Evolutionary conservation across 345 rosid species (phyloP), one percentile per base, ranked within the genome.

Genomic region (Syzygium aqueum): DNA sequence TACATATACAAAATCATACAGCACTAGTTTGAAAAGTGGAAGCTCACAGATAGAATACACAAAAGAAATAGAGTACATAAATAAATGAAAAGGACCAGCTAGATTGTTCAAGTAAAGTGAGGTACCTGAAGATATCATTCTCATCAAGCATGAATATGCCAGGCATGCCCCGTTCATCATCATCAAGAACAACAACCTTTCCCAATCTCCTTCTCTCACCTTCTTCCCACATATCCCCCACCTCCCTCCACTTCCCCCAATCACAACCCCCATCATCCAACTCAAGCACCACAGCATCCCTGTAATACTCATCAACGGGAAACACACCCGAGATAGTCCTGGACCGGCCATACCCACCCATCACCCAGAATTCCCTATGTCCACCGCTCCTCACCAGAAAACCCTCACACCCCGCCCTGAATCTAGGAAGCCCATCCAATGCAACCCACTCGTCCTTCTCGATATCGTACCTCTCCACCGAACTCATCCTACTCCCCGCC

Each of bases 301-400:
- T 93, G 43, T 93, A 96, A 84, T 96, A 95, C 88, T 93, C 97
- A 85, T 96, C 98, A 57, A 97, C 97, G 0, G 98, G 98, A 87
- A 95, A 92, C 85, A 97, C 93, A 27, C 99, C 97, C 0, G 95
- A 91, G 7, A 97, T 91, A 0, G 95, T 95, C 91, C 97, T 96
- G 9, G 97, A 94, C 77, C 91, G 95, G 23, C 97, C 97, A 51
- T 97, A 97, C 5, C 99, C 99, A 83, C 99, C 99, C 97, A 97
- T 95, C 63, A 97, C 98, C 98, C 98, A 95, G n/a, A 97, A 97
- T 88, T 97, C 97, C 87, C 87, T 91, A 43, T 90, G 95, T 85
- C 93, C 90, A 50, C 88, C 91, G 14, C 90, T 89, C 78, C 90
- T 91, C 17, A 88, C 92, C 63, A 95, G 22, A 89, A 97, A 94